These are phyloP conservation scores for Elymus sibiricus DNA, from an alignment of 176 grass and related monocot species.

Conservation along the genomic window DNA sequence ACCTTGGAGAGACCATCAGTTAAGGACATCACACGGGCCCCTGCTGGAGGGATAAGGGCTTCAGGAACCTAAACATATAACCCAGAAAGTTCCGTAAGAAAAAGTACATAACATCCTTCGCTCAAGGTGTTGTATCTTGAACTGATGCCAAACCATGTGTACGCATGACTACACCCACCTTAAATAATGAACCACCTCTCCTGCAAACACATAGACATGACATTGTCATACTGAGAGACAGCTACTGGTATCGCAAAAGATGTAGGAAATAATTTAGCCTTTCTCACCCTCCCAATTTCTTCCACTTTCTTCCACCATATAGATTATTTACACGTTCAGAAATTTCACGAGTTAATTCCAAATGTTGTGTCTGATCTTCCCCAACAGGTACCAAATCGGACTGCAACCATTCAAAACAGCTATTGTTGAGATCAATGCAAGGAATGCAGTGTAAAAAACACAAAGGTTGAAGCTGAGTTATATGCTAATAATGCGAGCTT, in stretches of 20 bases:
- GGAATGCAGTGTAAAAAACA: conserved; percentile 1
- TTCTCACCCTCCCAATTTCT: conserved; percentile 90
- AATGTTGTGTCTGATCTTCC: conserved; percentile 98
- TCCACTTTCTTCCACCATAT: conserved; percentile 94
- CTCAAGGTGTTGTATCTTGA: background rate
- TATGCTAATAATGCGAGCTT: background rate
- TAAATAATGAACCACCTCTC: conserved; percentile 77
- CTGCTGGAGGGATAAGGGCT: conserved; percentile 85
- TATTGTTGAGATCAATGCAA: background rate
- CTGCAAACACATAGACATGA: conserved; percentile 51
- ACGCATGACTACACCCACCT: conserved; percentile 42
- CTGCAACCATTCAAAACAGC: conserved; percentile 47
- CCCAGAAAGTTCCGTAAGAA: conserved; percentile 14
- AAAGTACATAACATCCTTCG: background rate
- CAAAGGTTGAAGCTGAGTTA: conserved; percentile 22
- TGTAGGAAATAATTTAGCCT: background rate
- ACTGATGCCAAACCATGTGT: conserved; percentile 13
- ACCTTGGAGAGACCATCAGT: conserved; percentile 99
- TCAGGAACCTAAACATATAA: conserved; percentile 79
- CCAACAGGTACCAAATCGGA: conserved; percentile 99
- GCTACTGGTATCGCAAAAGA: background rate
- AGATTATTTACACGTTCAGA: conserved; percentile 89
- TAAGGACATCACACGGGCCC: conserved; percentile 91
- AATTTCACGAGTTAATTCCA: conserved; percentile 96
- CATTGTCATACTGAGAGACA: conserved; percentile 26